These are phyloP conservation scores for Skeletonema grethae DNA, from an alignment of 108 stramenopile genomes.

Conservation along the genomic window DNA sequence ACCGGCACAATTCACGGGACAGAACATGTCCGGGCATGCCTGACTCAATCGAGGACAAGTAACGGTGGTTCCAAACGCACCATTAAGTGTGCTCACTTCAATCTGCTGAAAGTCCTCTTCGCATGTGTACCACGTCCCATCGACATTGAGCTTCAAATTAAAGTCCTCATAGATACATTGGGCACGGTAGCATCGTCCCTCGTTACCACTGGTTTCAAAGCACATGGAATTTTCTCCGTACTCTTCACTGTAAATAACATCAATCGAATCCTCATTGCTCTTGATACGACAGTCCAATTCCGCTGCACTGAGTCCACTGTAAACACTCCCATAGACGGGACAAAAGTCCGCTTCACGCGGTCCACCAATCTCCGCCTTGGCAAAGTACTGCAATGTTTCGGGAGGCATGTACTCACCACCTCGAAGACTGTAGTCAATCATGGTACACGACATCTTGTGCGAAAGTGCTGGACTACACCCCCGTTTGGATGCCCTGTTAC, in stretches of 20 bases:
- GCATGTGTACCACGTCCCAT: slow-evolving; percentile 64
- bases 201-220: slow-evolving; percentile 66
- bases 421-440: slow-evolving; percentile 70
- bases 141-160: slow-evolving; percentile 50
- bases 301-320: slow-evolving; percentile 58
- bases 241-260: slow-evolving; percentile 64
- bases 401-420: slow-evolving; percentile 53
- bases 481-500: slow-evolving; percentile 52
- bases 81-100: slow-evolving; percentile 39
- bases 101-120: slow-evolving; percentile 77
- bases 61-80: slow-evolving; percentile 44
- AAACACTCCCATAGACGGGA: slow-evolving; percentile 78
- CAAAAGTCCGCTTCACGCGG: slow-evolving; percentile 82
- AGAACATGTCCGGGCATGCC: slow-evolving; percentile 85
- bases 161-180: slow-evolving; percentile 54
- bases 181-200: slow-evolving; percentile 77
- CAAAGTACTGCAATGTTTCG: slow-evolving; percentile 71
- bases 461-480: slow-evolving; percentile 72
- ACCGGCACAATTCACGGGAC: slow-evolving; percentile 82
- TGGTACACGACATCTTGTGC: slow-evolving; percentile 84
- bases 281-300: slow-evolving; percentile 63
- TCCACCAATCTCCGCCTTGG: slow-evolving; percentile 61
- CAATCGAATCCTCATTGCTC: slow-evolving; percentile 61
- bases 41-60: slow-evolving; percentile 58
- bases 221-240: slow-evolving; percentile 75